A percentile compares a stretch with the other conserved stretches of the same genome.
These are phyloP conservation scores for Salix brachista DNA, from an alignment of 345 rosid species.

Conservation along the genomic window DNA sequence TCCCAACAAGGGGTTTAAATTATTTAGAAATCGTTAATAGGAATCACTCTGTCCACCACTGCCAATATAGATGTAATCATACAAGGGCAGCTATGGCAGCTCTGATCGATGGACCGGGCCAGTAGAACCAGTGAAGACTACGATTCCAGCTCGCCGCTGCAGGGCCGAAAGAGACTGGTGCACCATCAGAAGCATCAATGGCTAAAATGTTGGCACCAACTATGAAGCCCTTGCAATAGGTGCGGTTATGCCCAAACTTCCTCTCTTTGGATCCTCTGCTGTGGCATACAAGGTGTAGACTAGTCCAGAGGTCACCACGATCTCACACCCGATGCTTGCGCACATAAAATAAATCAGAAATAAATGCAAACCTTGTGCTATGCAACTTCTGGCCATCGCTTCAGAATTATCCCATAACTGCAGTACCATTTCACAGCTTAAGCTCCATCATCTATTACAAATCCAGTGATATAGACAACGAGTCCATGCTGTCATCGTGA, in stretches of 20 bases:
- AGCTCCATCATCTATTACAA: no score
- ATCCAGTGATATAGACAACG: no score
- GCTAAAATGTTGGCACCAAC: conserved; percentile 39
- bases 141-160: no score
- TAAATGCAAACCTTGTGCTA: no score
- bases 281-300: conserved; percentile 21
- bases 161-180: conserved; percentile 1
- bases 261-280: conserved; percentile 17
- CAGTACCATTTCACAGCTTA: no score
- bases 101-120: conserved; percentile 18
- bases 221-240: conserved; percentile 36
- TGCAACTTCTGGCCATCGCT: no score
- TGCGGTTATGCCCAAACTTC: conserved; percentile 20
- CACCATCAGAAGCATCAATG: conserved; percentile 36
- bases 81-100: conserved; percentile 21
- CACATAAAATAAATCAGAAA: no score
- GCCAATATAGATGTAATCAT: background rate
- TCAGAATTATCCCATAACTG: no score
- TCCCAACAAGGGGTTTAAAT: no score
- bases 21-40: conserved; percentile 10
- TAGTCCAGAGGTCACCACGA: conserved; percentile 19
- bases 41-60: background rate
- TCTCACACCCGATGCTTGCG: conserved; percentile 18
- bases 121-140: conserved; percentile 10
- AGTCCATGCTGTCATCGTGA: no score